Evolutionary conservation across 2,329 filamentous ascomycete genomes (phyloP).

Genomic region (Aspergillus sojae): DNA sequence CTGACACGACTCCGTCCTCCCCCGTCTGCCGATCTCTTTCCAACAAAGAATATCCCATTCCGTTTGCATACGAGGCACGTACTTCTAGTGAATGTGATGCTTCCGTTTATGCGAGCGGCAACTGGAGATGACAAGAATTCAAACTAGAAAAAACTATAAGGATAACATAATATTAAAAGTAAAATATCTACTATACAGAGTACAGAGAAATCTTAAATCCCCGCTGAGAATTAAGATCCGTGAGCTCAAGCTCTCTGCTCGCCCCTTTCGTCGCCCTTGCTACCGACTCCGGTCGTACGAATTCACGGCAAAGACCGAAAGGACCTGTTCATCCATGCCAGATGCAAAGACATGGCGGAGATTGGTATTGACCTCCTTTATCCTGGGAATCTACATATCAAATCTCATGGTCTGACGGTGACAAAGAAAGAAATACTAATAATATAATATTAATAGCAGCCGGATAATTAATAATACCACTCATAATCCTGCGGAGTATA

Average conservation of each 20-base stretch:
- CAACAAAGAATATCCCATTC: slow-evolving; percentile 11
- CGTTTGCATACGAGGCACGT: slow-evolving; percentile 12
- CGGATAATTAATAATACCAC: slow-evolving; percentile 8
- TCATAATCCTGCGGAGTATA: slow-evolving; percentile 2
- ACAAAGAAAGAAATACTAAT: not conserved
- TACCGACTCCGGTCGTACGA: not conserved
- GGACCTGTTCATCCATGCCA: not conserved
- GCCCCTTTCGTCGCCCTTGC: not conserved
- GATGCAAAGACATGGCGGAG: too few relatives aligned
- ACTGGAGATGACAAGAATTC: not conserved
- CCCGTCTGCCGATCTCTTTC: slow-evolving; percentile 9
- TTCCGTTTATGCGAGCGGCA: not conserved
- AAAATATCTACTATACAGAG: not conserved
- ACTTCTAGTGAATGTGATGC: not conserved
- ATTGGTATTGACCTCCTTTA: not conserved
- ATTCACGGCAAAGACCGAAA: not conserved
- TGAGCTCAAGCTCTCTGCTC: not conserved
- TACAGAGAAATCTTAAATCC: not conserved
- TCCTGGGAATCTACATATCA: not conserved
- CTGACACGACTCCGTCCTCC: not conserved
- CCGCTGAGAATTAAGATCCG: not conserved
- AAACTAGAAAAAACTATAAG: not conserved
- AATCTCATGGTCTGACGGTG: not conserved
- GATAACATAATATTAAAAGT: not conserved
- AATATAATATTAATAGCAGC: not conserved